A percentile compares a stretch with the other conserved stretches of the same genome.
phyloP scores from a whole-genome alignment of 352 stramenopile species.

The Globisporangium yorkense region DNA sequence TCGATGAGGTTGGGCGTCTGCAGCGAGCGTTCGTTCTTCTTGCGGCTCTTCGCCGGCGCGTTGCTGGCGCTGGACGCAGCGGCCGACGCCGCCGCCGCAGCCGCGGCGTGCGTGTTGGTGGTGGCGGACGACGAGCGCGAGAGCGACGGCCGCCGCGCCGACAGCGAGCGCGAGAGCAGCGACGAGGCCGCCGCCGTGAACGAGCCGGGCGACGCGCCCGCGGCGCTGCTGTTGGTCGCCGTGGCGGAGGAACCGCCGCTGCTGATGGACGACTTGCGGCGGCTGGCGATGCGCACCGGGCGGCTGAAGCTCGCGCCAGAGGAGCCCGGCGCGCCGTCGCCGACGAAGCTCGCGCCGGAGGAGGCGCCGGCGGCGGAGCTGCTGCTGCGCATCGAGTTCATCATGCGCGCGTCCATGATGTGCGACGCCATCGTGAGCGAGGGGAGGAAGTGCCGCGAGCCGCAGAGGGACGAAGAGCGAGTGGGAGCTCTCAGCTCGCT shows the following conservation, averaged over 20 bases:
- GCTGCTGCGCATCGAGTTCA: slow-evolving; percentile 33
- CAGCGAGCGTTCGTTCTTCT: slow-evolving; percentile 17
- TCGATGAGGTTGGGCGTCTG: slow-evolving; percentile 79
- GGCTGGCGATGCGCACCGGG: slow-evolving; percentile 16
- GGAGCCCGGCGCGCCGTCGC: background rate
- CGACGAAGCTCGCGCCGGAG: slow-evolving; percentile 1
- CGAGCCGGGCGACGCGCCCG: slow-evolving; percentile 13
- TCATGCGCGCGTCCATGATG: slow-evolving; percentile 56
- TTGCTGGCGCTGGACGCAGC: background rate
- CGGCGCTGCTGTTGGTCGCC: slow-evolving; percentile 21
- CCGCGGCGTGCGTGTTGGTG: slow-evolving; percentile 18
- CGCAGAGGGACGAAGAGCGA: background rate
- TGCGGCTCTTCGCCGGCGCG: slow-evolving; percentile 2
- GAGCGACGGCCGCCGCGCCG: slow-evolving; percentile 27
- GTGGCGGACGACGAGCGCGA: slow-evolving; percentile 20
- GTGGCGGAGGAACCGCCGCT: slow-evolving; percentile 19
- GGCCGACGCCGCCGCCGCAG: background rate
- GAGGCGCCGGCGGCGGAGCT: slow-evolving; percentile 6
- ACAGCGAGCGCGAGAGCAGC: slow-evolving; percentile 15
- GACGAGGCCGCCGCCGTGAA: slow-evolving; percentile 15
- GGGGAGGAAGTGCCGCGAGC: background rate
- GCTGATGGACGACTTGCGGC: slow-evolving; percentile 47
- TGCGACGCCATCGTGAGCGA: slow-evolving; percentile 35
- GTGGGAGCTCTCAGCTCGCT: background rate
- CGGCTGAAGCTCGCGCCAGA: slow-evolving; percentile 8